Percentiles rank a stretch among this genome's conserved stretches.
phyloP scores from a whole-genome alignment of 345 rosid species.

The Garcia nutans region DNA sequence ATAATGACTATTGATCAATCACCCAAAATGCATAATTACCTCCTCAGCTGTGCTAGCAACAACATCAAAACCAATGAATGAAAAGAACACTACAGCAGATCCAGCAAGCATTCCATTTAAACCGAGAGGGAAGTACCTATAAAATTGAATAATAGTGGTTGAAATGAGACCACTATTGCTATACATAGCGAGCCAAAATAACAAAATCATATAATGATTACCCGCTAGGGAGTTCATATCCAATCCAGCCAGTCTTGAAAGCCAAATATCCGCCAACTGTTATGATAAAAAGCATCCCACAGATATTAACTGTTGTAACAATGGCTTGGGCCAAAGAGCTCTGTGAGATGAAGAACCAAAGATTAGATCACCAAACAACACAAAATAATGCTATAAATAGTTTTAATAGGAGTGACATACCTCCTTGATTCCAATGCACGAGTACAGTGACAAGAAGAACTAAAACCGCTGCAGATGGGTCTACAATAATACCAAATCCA shows the following conservation, averaged over 20 bases:
- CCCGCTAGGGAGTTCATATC: slow-evolving; percentile 58
- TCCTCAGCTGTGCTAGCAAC: slow-evolving; percentile 74
- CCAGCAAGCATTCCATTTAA: slow-evolving; percentile 69
- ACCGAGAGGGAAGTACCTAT: slow-evolving; percentile 62
- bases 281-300: slow-evolving; percentile 53
- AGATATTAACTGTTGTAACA: slow-evolving; percentile 57
- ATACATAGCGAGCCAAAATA: not conserved
- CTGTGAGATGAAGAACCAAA: slow-evolving; percentile 28
- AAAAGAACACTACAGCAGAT: slow-evolving; percentile 61
- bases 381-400: not conserved
- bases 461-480: slow-evolving; percentile 35
- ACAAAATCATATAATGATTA: slow-evolving; percentile 25
- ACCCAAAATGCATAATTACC: slow-evolving; percentile 29
- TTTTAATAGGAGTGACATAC: not conserved
- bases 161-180: not conserved
- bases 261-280: slow-evolving; percentile 40
- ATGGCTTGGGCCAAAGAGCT: slow-evolving; percentile 61
- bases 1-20: not conserved
- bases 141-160: not conserved
- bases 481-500: slow-evolving; percentile 24
- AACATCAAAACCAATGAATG: slow-evolving; percentile 67
- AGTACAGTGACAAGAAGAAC: slow-evolving; percentile 35
- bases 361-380: not conserved
- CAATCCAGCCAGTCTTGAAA: slow-evolving; percentile 62
- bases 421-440: slow-evolving; percentile 38